Base-by-base conservation (phyloP, 2,329 filamentous ascomycete genomes). In the Penicillium sp. region DNA sequence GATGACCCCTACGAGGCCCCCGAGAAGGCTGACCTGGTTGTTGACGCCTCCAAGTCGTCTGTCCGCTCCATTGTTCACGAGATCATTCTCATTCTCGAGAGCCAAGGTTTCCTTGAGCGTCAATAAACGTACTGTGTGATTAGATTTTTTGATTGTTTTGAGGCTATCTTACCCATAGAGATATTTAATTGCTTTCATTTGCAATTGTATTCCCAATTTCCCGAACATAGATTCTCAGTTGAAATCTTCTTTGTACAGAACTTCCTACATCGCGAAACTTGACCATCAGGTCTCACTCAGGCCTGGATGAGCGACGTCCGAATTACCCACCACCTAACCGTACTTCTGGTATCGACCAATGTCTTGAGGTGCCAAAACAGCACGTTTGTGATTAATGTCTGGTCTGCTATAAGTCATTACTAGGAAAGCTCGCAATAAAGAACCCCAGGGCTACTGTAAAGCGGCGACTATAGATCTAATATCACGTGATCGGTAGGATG, bases 1-100 rank as follows among this genome's bases (percentile, higher is more conserved):
- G 91, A 97, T 67, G 91, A 97, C 75, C 90, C 93, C 40, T 98
- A 98, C 67, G 93, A 98, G 82, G 67, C 71, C 18, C 93, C 93
- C 8, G 63, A 73, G 57, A 89, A 91, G 73, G 81, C 90, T 26
- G 84, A 97, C 68, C 77, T 98, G 56, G 81, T 82, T 4, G 91
- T 97, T 31, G 86, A 97, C 70, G 69, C 85, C 46, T 84, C 87
- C 73, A 93, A 86, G 79, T 89, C 87, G 72, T 87, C 82, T 57
- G 90, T 97, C 39, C 81, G 93, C 64, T 93, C 87, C 50, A 91
- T 91, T 52, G 93, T 98, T 43, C 93, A 98, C 76, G 87, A 97
- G 79, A 97, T 98, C 63, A 80, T 98, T 54, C 78, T 98, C 64
- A 73, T 96, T 74, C 77, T 98, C 49, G 93, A 98, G 81, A 86